Evolutionary conservation across 257 asterid genomes (phyloP), one percentile per base, ranked within the genome.

Genomic region (Solanum rostratum): DNA sequence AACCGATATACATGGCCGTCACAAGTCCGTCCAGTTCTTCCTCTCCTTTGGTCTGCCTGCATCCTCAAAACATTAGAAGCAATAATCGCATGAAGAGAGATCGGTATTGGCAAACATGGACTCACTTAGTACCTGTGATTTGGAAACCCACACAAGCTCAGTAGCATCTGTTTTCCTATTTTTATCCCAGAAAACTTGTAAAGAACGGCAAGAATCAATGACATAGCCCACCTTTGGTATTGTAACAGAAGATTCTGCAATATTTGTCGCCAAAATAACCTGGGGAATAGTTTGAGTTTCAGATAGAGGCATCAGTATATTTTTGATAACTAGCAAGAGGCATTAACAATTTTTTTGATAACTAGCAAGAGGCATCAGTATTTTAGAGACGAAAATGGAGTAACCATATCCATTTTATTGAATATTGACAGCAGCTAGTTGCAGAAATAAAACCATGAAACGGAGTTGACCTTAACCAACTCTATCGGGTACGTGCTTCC

Each of bases 161-260:
- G 97, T 94, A 71, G 93, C 49, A 53, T 96, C 98, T 55, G 91
- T 85, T 87, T 91, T 96, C 88, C 93, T 86, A 79, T 71, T 87
- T 37, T 70, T 87, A 87, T 96, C 98, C 98, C 98, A 96, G 88
- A 89, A 91, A 87, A 96, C 98, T 93, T 95, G 98, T 90, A 96
- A 92, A 80, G 99, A 95, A 84, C 99, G 98, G 81, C 99, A 96
- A 37, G 99, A 96, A 89, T 96, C 99, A 86, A 96, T 92, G 85
- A 96, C 97, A 89, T 93, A 92, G 78, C 98, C 99, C 46, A 96
- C 98, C 90, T 93, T 91, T 69, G 99, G 99, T 91, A 96, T 96
- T 33, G 99, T 96, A 82, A 96, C 99, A 15, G 99, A 96, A 88
- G 99, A 96, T 88, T 96, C 99, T 66, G 98, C 99, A 86, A 96